phyloP scores from a whole-genome alignment of 1,139 yeast species.

The Yamadazyma dendronema region DNA sequence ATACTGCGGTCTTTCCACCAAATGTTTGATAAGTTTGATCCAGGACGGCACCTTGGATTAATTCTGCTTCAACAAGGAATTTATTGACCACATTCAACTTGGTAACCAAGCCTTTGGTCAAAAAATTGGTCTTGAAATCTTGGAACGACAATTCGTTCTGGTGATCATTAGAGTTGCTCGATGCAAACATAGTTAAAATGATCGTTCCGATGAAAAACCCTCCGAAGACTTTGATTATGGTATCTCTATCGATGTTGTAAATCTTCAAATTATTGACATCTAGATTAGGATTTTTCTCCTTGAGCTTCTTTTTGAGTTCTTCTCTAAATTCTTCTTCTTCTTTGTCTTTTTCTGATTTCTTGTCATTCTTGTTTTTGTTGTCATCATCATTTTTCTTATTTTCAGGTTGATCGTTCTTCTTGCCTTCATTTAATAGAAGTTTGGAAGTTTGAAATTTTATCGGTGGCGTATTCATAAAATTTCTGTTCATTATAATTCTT shows the following conservation, averaged over 20 bases:
- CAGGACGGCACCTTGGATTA: slow-evolving; percentile 58
- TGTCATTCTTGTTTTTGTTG: slow-evolving; percentile 10
- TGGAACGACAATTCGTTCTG: slow-evolving; percentile 71
- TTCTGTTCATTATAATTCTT: background rate
- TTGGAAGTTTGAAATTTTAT: slow-evolving; percentile 4
- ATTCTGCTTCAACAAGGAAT: slow-evolving; percentile 69
- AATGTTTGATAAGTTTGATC: slow-evolving; percentile 38
- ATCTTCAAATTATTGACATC: slow-evolving; percentile 34
- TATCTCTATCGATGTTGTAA: slow-evolving; percentile 25
- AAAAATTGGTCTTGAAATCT: slow-evolving; percentile 79
- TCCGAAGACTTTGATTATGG: slow-evolving; percentile 17
- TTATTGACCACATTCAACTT: slow-evolving; percentile 75
- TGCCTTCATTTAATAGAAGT: slow-evolving; percentile 6
- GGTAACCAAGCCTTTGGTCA: slow-evolving; percentile 82
- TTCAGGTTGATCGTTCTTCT: slow-evolving; percentile 7
- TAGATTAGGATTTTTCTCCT: slow-evolving; percentile 30
- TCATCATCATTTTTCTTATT: slow-evolving; percentile 12
- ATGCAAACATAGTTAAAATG: slow-evolving; percentile 16
- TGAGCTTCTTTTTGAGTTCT: slow-evolving; percentile 30
- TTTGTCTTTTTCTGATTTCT: slow-evolving; percentile 10
- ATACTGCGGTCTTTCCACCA: slow-evolving; percentile 44
- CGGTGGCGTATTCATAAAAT: slow-evolving; percentile 1
- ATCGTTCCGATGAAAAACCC: slow-evolving; percentile 15
- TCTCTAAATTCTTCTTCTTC: slow-evolving; percentile 32
- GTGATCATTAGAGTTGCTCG: slow-evolving; percentile 16